phyloP scores from a whole-genome alignment of 139 green algal species.

The Chlorella vulgaris region DNA sequence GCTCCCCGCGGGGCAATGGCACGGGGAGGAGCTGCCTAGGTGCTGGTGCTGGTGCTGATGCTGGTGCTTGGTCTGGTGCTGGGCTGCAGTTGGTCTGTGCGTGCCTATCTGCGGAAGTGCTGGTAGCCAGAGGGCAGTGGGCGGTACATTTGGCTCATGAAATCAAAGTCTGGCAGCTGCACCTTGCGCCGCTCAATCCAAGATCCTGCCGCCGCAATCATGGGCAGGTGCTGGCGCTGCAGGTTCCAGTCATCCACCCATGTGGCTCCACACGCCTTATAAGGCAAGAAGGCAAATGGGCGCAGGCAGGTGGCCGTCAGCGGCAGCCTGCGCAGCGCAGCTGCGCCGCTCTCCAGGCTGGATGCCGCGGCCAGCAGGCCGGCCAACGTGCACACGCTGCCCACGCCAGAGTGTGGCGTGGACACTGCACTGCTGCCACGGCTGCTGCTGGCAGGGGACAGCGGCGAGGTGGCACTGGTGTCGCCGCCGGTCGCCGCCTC shows the following conservation, averaged over 20 bases:
- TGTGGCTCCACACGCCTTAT: slow-evolving; percentile 23
- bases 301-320: slow-evolving; percentile 20
- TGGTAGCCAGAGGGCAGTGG: neutral
- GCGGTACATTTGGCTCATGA: slow-evolving; percentile 13
- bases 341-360: neutral
- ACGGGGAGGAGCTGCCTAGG: neutral
- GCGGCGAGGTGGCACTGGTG: neutral
- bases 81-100: too few relatives aligned
- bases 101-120: neutral
- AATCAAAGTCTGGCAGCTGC: slow-evolving; percentile 34
- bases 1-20: neutral
- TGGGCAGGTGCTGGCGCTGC: slow-evolving; percentile 34
- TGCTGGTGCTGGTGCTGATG: too few relatives aligned
- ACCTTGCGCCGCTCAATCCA: slow-evolving; percentile 37
- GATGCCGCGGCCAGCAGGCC: neutral
- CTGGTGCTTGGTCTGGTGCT: too few relatives aligned
- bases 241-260: slow-evolving; percentile 36
- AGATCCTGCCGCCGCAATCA: slow-evolving; percentile 26
- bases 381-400: neutral
- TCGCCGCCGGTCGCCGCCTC: neutral
- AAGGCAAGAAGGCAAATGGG: slow-evolving; percentile 39
- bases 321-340: neutral
- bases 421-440: neutral
- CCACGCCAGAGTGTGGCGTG: neutral
- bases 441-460: neutral